Conservation (phyloP, 2,329 filamentous ascomycete genomes). For the Fusarium sp. region DNA sequence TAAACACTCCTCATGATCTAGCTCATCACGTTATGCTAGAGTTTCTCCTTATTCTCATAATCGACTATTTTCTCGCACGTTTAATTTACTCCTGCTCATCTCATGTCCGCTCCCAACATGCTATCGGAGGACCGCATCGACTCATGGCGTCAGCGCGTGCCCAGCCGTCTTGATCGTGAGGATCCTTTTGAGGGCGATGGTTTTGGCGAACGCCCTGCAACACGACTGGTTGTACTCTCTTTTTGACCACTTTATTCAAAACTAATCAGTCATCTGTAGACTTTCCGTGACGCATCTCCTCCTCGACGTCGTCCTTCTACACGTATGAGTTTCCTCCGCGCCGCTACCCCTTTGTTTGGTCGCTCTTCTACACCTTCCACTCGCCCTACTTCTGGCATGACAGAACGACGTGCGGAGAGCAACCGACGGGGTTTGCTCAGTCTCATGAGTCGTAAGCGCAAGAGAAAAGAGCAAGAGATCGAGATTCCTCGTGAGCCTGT, state of each 20-base stretch:
- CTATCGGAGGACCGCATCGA: slow-evolving; percentile 42
- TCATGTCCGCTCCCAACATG: slow-evolving; percentile 14
- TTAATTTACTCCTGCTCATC: neutral
- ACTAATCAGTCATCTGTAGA: slow-evolving; percentile 23
- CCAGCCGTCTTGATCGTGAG: slow-evolving; percentile 50
- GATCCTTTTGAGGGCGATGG: slow-evolving; percentile 52
- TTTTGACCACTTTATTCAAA: neutral
- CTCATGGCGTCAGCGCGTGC: slow-evolving; percentile 51
- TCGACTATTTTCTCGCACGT: neutral
- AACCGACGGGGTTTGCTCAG: slow-evolving; percentile 37
- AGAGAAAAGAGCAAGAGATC: slow-evolving; percentile 28
- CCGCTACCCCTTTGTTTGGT: slow-evolving; percentile 43
- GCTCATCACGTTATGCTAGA: neutral
- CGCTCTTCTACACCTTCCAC: slow-evolving; percentile 24
- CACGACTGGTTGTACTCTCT: slow-evolving; percentile 43
- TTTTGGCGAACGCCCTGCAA: slow-evolving; percentile 47
- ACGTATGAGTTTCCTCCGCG: slow-evolving; percentile 46
- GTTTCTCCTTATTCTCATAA: neutral
- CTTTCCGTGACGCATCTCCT: slow-evolving; percentile 37
- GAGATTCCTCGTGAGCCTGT: slow-evolving; percentile 37
- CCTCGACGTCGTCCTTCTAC: slow-evolving; percentile 39
- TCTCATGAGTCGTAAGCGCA: slow-evolving; percentile 47
- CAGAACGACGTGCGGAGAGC: neutral
- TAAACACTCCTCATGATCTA: neutral
- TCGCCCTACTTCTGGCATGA: slow-evolving; percentile 24